Evolutionary conservation across 768 basidiomycete species (phyloP), one percentile per base, ranked within the genome.

Genomic region (Xerocomellus chrysenteron): DNA sequence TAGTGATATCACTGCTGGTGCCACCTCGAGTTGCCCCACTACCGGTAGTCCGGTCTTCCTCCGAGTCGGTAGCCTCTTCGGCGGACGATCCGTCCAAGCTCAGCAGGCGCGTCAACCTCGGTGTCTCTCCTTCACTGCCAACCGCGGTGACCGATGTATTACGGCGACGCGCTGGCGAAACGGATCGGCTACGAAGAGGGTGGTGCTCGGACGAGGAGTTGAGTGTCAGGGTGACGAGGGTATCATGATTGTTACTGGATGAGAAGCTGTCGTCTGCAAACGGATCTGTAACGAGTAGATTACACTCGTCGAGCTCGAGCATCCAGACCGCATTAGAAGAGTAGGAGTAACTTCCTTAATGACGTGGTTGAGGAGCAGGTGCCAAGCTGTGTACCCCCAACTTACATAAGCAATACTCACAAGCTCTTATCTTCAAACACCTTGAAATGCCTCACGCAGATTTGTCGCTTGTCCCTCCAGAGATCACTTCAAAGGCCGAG

Each of bases 381-480:
- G 40, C 13, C 12, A 6, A 6, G 46, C 32, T 52, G 47, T 21
- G 37, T 28, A 57, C 54, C 3, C 30, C 12, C 28, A n/a, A 9
- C 52, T 60, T 57, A 61, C 48, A 49, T 61, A 62, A 63, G 37
- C 45, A 17, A 24, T 26, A 47, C 56, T 37, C 56, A 47, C 19
- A 16, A n/a, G 5, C 14, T 5, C 26, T 26, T 26, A 26, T 19
- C 36, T 8, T 26, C 16, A 7, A 24, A 30, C 19, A 17, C 11
- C 26, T 16, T 89, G 16, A 37, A 40, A 93, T 93, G 92, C 87
- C 86, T 19, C 92, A 94, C 76, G 91, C 93, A 55, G 92, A 94
- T 67, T 78, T 86, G 12, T 85, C 88, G 1, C 71, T 85, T 16
- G 78, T 95, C 7, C 92, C 90, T n/a, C 61, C 74, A 21, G 79